Conservation (phyloP, 768 basidiomycete species). For the Pulveroboletus ravenelii region DNA sequence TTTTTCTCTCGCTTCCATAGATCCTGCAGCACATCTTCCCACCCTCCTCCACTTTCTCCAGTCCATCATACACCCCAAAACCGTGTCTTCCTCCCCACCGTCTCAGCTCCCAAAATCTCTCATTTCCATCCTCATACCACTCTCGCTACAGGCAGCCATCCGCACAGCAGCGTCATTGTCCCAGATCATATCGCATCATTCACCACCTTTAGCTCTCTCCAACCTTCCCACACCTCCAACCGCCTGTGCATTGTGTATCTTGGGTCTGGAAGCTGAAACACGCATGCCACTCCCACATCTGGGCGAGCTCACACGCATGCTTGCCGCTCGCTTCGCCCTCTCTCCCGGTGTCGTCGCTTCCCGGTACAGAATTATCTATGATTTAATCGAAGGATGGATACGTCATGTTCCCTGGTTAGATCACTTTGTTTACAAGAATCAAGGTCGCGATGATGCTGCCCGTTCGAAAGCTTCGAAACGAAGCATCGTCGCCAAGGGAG, state of each 20-base stretch:
- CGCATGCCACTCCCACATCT: conserved; percentile 49
- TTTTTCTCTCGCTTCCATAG: conserved; percentile 48
- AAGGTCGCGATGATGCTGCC: conserved; percentile 33
- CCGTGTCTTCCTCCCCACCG: conserved; percentile 19
- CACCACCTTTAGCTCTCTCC: conserved; percentile 38
- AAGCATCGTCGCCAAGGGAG: conserved; percentile 58
- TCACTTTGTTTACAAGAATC: conserved; percentile 41
- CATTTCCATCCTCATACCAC: conserved; percentile 34
- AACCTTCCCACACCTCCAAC: conserved; percentile 41
- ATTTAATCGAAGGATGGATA: conserved; percentile 55
- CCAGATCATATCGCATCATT: conserved; percentile 38
- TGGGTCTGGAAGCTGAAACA: conserved; percentile 65
- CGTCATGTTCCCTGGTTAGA: conserved; percentile 72
- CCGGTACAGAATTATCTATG: conserved; percentile 64
- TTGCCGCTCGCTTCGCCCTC: conserved; percentile 49
- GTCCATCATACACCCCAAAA: conserved; percentile 32
- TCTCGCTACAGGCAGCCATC: conserved; percentile 37
- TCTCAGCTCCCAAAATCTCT: conserved; percentile 33
- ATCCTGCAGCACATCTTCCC: conserved; percentile 58
- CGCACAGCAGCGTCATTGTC: conserved; percentile 43
- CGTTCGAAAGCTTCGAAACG: conserved; percentile 61
- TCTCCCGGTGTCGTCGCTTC: conserved; percentile 56
- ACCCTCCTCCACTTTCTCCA: conserved; percentile 51
- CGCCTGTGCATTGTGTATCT: conserved; percentile 66
- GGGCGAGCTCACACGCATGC: conserved; percentile 50